A percentile compares a stretch with the other conserved stretches of the same genome.
These are phyloP conservation scores for Alternaria longipes DNA, from an alignment of 2,329 filamentous ascomycete species.

Conservation along the genomic window DNA sequence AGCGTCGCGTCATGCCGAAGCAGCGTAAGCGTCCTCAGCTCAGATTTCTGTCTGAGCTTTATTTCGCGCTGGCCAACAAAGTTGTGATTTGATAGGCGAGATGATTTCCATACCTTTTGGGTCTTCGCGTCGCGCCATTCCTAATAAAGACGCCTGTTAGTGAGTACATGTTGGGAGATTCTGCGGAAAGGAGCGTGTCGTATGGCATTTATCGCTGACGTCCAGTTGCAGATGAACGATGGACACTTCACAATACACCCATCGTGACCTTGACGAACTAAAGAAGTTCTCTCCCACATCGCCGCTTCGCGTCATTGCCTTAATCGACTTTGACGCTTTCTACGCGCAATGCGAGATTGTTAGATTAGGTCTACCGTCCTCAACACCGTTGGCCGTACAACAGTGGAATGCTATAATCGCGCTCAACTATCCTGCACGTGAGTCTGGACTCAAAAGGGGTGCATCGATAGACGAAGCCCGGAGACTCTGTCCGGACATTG, in stretches of 20 bases:
- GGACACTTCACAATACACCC: background rate
- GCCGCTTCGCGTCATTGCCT: slow-evolving; percentile 85
- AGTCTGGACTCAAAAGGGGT: slow-evolving; percentile 80
- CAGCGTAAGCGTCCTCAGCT: too few species aligned
- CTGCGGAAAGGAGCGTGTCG: background rate
- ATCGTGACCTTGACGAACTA: background rate
- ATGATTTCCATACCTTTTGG: background rate
- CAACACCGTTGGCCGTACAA: slow-evolving; percentile 87
- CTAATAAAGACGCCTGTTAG: background rate
- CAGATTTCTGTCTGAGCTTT: too few species aligned
- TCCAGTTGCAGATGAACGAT: background rate
- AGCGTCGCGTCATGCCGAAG: background rate
- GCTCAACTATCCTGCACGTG: slow-evolving; percentile 90
- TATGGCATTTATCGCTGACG: background rate
- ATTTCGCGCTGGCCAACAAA: background rate
- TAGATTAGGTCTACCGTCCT: slow-evolving; percentile 75
- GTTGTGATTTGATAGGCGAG: background rate
- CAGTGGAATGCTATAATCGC: slow-evolving; percentile 97
- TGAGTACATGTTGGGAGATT: background rate
- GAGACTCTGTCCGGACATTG: slow-evolving; percentile 83
- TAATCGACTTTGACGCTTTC: slow-evolving; percentile 96
- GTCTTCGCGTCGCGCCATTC: background rate
- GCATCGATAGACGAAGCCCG: slow-evolving; percentile 81
- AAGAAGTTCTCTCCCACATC: slow-evolving; percentile 33
- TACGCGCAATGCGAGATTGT: slow-evolving; percentile 95